These are phyloP conservation scores for Corynespora cassiicola DNA, from an alignment of 2,329 filamentous ascomycete genomes.

Conservation along the genomic window DNA sequence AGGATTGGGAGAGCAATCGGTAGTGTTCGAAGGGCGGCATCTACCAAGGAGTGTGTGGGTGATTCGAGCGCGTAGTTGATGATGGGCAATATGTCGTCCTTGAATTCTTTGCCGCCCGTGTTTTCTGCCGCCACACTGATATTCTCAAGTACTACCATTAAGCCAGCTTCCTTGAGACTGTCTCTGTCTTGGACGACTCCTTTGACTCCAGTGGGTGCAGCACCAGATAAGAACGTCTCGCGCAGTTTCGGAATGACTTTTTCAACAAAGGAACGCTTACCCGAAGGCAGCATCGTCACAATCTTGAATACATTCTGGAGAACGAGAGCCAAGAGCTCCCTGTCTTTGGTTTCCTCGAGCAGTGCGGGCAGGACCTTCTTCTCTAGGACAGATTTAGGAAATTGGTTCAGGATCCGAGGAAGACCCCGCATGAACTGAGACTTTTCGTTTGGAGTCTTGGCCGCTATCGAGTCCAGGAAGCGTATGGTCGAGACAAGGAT, in stretches of 20 bases:
- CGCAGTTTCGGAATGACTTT: conserved; percentile 84
- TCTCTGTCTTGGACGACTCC: conserved; percentile 72
- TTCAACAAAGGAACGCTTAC: conserved; percentile 80
- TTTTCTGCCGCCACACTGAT: conserved; percentile 78
- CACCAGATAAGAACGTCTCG: conserved; percentile 76
- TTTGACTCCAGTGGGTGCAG: conserved; percentile 45
- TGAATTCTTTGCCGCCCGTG: conserved; percentile 89
- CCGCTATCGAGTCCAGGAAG: conserved; percentile 88
- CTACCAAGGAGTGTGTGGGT: conserved; percentile 85
- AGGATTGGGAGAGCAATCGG: conserved; percentile 83
- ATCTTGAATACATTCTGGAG: conserved; percentile 94
- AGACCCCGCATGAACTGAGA: conserved; percentile 89
- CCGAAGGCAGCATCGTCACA: conserved; percentile 73
- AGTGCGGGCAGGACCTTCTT: conserved; percentile 91
- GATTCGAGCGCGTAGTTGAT: conserved; percentile 85
- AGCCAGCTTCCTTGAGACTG: conserved; percentile 80
- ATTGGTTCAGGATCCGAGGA: conserved; percentile 85
- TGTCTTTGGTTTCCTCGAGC: conserved; percentile 92
- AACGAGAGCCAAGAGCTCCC: conserved; percentile 82
- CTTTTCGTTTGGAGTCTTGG: conserved; percentile 91
- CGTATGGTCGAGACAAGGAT: conserved; percentile 95
- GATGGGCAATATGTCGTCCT: conserved; percentile 91
- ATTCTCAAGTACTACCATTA: conserved; percentile 91
- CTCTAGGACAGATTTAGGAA: conserved; percentile 91
- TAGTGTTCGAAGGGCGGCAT: conserved; percentile 80